Percentiles rank a stretch among this genome's conserved stretches.
Conservation (phyloP, 805 yeast genomes). For the Starmerella cellae region DNA sequence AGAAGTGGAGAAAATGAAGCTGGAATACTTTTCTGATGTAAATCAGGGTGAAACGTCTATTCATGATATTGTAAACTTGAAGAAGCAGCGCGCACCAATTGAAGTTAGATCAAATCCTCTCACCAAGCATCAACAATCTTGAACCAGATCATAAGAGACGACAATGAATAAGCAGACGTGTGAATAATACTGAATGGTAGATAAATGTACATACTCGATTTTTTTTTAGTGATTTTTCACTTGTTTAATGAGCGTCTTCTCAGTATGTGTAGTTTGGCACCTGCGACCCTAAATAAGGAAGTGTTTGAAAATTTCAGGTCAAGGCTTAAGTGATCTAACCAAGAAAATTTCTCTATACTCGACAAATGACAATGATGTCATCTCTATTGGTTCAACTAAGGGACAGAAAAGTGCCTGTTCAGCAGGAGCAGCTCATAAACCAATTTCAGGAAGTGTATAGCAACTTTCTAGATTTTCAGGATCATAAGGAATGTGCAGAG, state of each 20-base stretch:
- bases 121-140: too few relatives aligned
- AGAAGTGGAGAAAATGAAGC: constrained; percentile 48
- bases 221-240: too few relatives aligned
- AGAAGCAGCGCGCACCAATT: constrained; percentile 13
- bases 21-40: constrained; percentile 22
- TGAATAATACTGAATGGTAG: too few relatives aligned
- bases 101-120: constrained; percentile 12
- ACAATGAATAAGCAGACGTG: too few relatives aligned
- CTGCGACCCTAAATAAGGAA: background rate
- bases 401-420: background rate
- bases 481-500: constrained; percentile 5
- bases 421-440: background rate
- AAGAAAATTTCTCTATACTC: background rate
- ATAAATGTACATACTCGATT: too few relatives aligned
- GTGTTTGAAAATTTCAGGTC: background rate
- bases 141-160: too few relatives aligned
- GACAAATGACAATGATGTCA: background rate
- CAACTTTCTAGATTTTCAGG: background rate
- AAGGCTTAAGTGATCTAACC: background rate
- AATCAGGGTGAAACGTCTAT: constrained; percentile 4
- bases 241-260: too few relatives aligned
- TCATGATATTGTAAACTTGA: background rate
- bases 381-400: background rate
- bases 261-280: too few relatives aligned
- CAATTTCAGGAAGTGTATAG: background rate